Base-by-base conservation (phyloP, 768 basidiomycete species). In the Auriscalpium orientale region DNA sequence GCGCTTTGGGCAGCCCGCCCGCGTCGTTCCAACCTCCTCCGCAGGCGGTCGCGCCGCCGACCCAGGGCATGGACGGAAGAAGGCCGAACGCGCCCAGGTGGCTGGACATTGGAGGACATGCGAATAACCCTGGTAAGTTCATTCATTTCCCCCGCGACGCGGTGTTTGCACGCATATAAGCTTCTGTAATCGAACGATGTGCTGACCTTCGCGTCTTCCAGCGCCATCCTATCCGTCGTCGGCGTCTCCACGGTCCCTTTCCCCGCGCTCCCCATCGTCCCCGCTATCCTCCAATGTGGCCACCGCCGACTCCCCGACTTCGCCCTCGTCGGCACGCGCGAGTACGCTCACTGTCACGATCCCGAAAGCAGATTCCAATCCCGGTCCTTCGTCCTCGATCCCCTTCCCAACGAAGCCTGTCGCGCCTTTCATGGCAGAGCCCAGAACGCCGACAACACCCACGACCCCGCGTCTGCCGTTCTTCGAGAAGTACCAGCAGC, bases 401-500 rank as follows among this genome's bases (percentile, higher is more conserved):
- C 62, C 57, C 61, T 61, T 72, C 66, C 9, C 56, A 58, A 15
- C 51, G 58, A n/a, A 65, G 64, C 45, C 56, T 18, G 46, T n/a
- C 16, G 15, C 46, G 15, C 55, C 65, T 4, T 59, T 52, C 22
- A 21, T 58, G 46, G 63, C 67, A 22, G 53, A 54, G 28, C 61
- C 61, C 12, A 44, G 47, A 38, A 62, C 61, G 16, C 61, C 61
- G 35, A 63, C 57, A 16, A 56, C 61, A 18, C 61, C 57, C 22
- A 52, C 34, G 13, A 33, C 11, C 13, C 50, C 28, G 33, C 21
- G 74, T 5, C 68, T 84, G 58, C 79, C 81, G 9, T 79, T 86
- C 66, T 78, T 85, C 59, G 82, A 84, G 55, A 79, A 79, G 60
- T 73, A 77, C 63, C 79, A 77, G 67, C 57, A 68, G 65, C 58